phyloP scores from a whole-genome alignment of 108 stramenopile genomes.

The Fistulifera pelliculosa region DNA sequence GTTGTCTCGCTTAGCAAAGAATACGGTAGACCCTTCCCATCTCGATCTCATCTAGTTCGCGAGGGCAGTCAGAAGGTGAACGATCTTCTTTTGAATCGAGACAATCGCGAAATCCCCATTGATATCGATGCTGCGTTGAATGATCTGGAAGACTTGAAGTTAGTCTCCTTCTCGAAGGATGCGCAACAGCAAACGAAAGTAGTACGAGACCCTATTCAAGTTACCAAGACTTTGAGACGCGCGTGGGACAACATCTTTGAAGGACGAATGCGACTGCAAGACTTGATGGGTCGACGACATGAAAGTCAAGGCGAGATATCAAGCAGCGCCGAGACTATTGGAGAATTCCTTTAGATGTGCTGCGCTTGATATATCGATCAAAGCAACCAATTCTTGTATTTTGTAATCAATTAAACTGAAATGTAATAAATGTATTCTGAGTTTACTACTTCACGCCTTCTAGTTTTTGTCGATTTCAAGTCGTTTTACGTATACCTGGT shows the following conservation, averaged over 20 bases:
- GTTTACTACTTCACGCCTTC: no score
- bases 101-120: slow-evolving; percentile 28
- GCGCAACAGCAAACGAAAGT: neutral
- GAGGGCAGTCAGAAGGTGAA: slow-evolving; percentile 16
- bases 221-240: slow-evolving; percentile 9
- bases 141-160: slow-evolving; percentile 41
- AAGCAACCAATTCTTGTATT: no score
- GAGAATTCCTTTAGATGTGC: no score
- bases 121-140: slow-evolving; percentile 43
- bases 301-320: no score
- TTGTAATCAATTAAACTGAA: no score
- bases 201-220: slow-evolving; percentile 11
- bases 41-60: slow-evolving; percentile 1
- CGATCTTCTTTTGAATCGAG: slow-evolving; percentile 8
- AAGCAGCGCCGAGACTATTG: no score
- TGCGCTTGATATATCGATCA: no score
- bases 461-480: no score
- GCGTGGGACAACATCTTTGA: slow-evolving; percentile 27
- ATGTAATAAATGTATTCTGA: no score
- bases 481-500: no score
- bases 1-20: slow-evolving; percentile 29
- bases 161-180: slow-evolving; percentile 15
- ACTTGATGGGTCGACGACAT: slow-evolving; percentile 8
- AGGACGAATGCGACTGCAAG: neutral
- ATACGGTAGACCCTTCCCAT: neutral